Evolutionary conservation across 352 stramenopile species (phyloP), one percentile per base, ranked within the genome.

Genomic region (Phytopythium mirpurense): DNA sequence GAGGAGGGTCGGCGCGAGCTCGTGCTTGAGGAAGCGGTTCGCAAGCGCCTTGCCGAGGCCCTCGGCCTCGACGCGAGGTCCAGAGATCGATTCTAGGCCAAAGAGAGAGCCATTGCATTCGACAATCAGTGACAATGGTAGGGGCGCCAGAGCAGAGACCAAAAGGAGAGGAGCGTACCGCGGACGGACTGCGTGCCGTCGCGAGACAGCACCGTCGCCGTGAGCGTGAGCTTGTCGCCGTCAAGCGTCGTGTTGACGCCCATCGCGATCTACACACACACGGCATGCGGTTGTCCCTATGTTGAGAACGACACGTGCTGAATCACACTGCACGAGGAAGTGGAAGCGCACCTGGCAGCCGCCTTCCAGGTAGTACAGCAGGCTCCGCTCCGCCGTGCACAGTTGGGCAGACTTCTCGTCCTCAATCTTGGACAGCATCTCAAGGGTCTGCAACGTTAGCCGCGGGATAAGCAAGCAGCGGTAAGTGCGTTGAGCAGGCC

Each of bases 291-390:
- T n/a, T n/a, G n/a, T n/a, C n/a, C n/a, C n/a, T n/a, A n/a, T n/a
- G n/a, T n/a, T n/a, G 44, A 15, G 37, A 43, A 4, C 34, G 54
- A 24, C 26, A 50, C 43, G 38, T 14, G 7, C 23, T 10, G 23
- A 56, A 3, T 4, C 12, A 44, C n/a, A n/a, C n/a, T n/a, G n/a
- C n/a, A n/a, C n/a, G n/a, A n/a, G n/a, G n/a, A n/a, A n/a, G n/a
- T n/a, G 43, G 6, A 14, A n/a, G 14, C 55, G 14, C 44, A 92
- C 76, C 71, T 96, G 86, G 55, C 86, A 96, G 51, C 86, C 86
- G 24, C 86, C 84, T 70, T 95, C 78, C 10, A 96, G 65, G 47
- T 80, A 65, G 48, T 85, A 88, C 27, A 96, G 59, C 64, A 96
- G 54, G 61, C 78, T 92, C 5, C 86, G 83, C 63, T 96, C 86